Conservation (phyloP, 2,329 filamentous ascomycete genomes). For the Endothia cerciana region DNA sequence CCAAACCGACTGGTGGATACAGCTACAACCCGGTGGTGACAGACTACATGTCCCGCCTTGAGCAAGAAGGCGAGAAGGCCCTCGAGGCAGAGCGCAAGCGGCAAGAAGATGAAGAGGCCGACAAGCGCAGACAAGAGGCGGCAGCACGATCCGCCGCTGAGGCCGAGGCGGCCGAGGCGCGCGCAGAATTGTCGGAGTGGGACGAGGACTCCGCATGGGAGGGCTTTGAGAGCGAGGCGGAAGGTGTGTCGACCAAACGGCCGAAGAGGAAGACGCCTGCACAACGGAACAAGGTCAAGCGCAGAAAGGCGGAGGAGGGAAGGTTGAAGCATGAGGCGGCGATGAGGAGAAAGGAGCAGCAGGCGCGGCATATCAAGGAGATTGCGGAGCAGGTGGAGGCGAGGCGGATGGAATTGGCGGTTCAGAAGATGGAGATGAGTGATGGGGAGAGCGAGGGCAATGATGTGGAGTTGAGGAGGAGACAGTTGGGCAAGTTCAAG, state of each 20-base stretch:
- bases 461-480: constrained; percentile 68
- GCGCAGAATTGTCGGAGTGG: constrained; percentile 68
- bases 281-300: constrained; percentile 85
- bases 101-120: constrained; percentile 67
- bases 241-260: constrained; percentile 73
- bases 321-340: constrained; percentile 74
- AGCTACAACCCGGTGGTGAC: constrained; percentile 91
- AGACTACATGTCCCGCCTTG: constrained; percentile 80
- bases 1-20: constrained; percentile 77
- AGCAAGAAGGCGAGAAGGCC: constrained; percentile 76
- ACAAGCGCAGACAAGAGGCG: constrained; percentile 69
- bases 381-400: constrained; percentile 67
- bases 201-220: constrained; percentile 94
- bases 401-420: constrained; percentile 55
- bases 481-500: constrained; percentile 73
- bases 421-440: constrained; percentile 47
- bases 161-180: constrained; percentile 73
- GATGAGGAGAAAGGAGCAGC: constrained; percentile 72
- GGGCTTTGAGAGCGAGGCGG: constrained; percentile 80
- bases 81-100: constrained; percentile 79
- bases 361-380: constrained; percentile 72
- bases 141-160: constrained; percentile 71
- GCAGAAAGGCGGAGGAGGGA: constrained; percentile 85
- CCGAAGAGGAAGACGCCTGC: constrained; percentile 83
- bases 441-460: constrained; percentile 61